Conservation (phyloP, 148 eudicot genomes). For the Vaccinium macrocarpon region DNA sequence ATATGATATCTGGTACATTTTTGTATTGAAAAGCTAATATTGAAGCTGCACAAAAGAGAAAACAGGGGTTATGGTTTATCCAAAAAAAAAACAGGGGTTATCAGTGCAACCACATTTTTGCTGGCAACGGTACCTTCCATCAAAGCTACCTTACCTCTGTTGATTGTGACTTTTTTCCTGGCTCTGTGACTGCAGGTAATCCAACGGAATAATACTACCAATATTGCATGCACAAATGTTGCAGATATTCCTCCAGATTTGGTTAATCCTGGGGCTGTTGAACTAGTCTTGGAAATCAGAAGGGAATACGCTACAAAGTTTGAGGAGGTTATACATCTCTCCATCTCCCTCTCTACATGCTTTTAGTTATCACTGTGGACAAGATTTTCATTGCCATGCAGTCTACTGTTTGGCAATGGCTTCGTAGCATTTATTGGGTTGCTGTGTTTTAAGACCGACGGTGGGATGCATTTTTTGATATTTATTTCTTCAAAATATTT, state of each 20-base stretch:
- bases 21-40: neutral
- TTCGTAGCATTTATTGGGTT: neutral
- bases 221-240: conserved; percentile 27
- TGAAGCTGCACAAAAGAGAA: neutral
- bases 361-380: neutral
- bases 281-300: conserved; percentile 60
- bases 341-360: neutral
- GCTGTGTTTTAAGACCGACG: neutral
- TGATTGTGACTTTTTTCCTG: neutral
- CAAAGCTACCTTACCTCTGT: neutral
- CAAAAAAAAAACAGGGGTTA: neutral
- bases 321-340: conserved; percentile 53
- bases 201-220: conserved; percentile 37
- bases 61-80: neutral
- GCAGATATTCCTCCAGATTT: conserved; percentile 49
- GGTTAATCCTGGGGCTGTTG: conserved; percentile 53
- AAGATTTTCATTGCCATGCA: neutral
- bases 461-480: neutral
- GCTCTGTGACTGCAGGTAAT: conserved; percentile 41
- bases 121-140: neutral
- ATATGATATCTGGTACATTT: neutral
- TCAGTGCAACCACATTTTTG: neutral
- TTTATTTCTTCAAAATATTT: neutral
- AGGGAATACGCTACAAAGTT: conserved; percentile 75
- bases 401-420: neutral